Evolutionary conservation across 768 basidiomycete genomes (phyloP), one percentile per base, ranked within the genome.

Genomic region (Pleurotus sapidus): DNA sequence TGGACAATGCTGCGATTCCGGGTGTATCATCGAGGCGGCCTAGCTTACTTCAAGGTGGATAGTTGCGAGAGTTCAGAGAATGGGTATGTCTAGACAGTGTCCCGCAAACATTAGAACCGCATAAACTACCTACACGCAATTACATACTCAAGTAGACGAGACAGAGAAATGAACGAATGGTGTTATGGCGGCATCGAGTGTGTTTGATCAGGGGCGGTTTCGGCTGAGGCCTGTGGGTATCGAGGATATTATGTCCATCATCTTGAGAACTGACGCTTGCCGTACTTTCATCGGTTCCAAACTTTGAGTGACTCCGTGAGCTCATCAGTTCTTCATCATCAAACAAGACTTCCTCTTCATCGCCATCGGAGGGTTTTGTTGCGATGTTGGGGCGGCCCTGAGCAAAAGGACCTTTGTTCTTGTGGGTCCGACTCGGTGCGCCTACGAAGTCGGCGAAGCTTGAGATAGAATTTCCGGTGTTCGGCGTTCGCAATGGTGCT

Each of bases 371-470:
- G 5, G 30, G 25, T 43, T 59, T 62, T 20, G 18, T 24, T 3
- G 39, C 40, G 5, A n/a, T 25, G 45, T 23, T 25, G 8, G 30
- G 30, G 38, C 43, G 38, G 30, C 42, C 42, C 7, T 17, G 18
- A 5, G 55, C 25, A 18, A 27, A 37, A 23, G 56, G 27, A 4
- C 20, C 23, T 24, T 46, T 56, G 20, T 30, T 42, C 58, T 62
- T 65, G 23, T 69, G 68, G 3, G 64, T 60, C 51, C 65, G 67
- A 40, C 62, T 76, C 5, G 86, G 84, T 0, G 82, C 82, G 63
- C 77, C 80, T 51, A 86, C 79, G 64, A 88, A 86, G 65, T 89
- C 86, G 5, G 84, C 77, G 66, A 88, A 80, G 64, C 80, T 81
- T 5, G 85, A 74, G 34, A 81, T 68, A 25, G 79, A 81, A 39